A percentile compares a stretch with the other conserved stretches of the same genome.
These are phyloP conservation scores for Lachnum nothofagi DNA, from an alignment of 2,329 filamentous ascomycete species.

Conservation along the genomic window DNA sequence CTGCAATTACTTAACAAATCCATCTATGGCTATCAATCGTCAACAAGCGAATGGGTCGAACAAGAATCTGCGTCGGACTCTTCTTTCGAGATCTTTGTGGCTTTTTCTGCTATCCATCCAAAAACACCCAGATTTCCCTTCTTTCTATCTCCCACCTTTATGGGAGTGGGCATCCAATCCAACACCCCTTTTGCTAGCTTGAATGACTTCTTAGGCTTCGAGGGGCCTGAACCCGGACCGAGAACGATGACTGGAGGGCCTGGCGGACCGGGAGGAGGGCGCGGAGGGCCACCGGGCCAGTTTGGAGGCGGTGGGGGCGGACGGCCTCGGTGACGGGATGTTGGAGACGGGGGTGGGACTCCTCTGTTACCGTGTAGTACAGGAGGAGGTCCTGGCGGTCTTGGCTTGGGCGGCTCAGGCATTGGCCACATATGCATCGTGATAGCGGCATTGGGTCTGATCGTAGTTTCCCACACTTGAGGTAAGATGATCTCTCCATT, in stretches of 20 bases:
- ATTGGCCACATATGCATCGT: slow-evolving; percentile 60
- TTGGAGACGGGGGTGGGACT: slow-evolving; percentile 10
- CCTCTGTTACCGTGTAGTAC: slow-evolving; percentile 4
- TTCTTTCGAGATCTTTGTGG: no score
- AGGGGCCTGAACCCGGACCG: not conserved
- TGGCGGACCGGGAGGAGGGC: slow-evolving; percentile 10
- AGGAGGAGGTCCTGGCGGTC: slow-evolving; percentile 13
- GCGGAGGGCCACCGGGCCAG: not conserved
- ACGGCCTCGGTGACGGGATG: slow-evolving; percentile 8
- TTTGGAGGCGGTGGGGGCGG: slow-evolving; percentile 1
- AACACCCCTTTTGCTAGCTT: slow-evolving; percentile 22
- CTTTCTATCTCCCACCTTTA: no score
- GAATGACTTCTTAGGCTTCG: slow-evolving; percentile 12
- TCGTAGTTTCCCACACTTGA: slow-evolving; percentile 70
- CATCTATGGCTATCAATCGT: no score
- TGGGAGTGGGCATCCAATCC: slow-evolving; percentile 28
- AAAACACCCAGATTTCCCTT: no score
- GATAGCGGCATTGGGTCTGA: slow-evolving; percentile 66
- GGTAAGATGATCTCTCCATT: slow-evolving; percentile 74
- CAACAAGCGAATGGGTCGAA: no score
- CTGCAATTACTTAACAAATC: no score
- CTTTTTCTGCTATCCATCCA: no score
- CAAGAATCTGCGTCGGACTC: no score
- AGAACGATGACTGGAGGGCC: slow-evolving; percentile 17
- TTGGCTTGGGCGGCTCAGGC: slow-evolving; percentile 36